Conservation (phyloP, 495 filamentous ascomycete species). For the Podospora anserina region DNA sequence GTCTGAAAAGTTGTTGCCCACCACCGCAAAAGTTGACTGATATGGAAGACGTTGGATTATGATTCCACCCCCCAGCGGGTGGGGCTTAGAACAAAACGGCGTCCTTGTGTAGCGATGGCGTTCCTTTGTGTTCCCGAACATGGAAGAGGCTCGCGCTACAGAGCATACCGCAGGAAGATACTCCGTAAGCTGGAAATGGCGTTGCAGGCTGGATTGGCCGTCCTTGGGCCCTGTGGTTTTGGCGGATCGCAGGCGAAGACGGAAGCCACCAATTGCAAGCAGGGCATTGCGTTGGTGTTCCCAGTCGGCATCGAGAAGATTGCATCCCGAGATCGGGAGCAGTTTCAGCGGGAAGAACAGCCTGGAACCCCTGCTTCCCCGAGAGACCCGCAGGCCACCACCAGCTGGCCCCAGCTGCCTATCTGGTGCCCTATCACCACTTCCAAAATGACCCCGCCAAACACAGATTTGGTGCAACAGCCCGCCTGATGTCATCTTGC, state of each 20-base stretch:
- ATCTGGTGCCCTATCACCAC: not conserved
- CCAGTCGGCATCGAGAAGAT: not conserved
- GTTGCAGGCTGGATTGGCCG: not conserved
- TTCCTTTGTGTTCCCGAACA: not conserved
- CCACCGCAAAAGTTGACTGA: too few species aligned
- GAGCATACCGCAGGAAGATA: too few species aligned
- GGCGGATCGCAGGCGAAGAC: not conserved
- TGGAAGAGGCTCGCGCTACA: too few species aligned
- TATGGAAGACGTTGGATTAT: not conserved
- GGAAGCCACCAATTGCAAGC: not conserved
- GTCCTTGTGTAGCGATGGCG: not conserved
- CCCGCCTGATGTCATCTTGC: conserved; percentile 17
- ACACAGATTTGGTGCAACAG: conserved; percentile 4
- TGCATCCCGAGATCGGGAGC: not conserved
- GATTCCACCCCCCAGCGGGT: not conserved
- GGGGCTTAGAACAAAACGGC: not conserved
- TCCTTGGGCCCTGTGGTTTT: not conserved
- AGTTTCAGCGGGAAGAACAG: not conserved
- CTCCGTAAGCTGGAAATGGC: not conserved
- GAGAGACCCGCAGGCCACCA: too few species aligned
- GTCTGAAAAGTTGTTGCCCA: too few species aligned
- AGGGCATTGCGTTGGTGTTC: not conserved
- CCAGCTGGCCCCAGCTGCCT: conserved; percentile 1
- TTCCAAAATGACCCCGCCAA: conserved; percentile 9
- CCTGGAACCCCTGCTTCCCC: too few species aligned